These are phyloP conservation scores for Notholithocarpus densiflorus DNA, from an alignment of 306 rosid genomes.

Conservation along the genomic window DNA sequence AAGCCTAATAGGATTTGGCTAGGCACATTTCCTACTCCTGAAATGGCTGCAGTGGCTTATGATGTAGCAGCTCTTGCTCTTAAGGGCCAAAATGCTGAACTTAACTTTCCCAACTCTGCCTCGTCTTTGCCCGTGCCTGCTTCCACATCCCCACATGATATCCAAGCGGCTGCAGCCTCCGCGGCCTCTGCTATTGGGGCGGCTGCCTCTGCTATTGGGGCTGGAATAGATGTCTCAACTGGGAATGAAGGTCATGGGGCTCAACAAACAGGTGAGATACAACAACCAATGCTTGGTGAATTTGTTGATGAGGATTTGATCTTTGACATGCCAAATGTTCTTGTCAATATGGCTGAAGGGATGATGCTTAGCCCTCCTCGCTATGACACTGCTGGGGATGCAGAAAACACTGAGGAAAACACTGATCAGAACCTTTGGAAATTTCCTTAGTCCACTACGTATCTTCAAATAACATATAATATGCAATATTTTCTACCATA, in stretches of 20 bases:
- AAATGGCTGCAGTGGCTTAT: conserved; percentile 93
- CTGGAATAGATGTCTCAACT: conserved; percentile 27
- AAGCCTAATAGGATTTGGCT: conserved; percentile 69
- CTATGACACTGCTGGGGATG: conserved; percentile 32
- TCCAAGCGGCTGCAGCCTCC: conserved; percentile 69
- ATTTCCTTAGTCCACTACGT: conserved; percentile 21
- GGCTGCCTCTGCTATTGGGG: conserved; percentile 45
- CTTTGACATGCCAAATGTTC: conserved; percentile 84
- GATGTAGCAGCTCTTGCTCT: conserved; percentile 93
- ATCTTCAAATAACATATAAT: conserved; percentile 1
- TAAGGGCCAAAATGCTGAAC: conserved; percentile 65
- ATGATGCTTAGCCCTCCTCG: conserved; percentile 96
- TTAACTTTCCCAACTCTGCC: conserved; percentile 83
- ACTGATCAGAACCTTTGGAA: conserved; percentile 41
- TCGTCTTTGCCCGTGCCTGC: conserved; percentile 78
- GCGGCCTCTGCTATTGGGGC: conserved; percentile 81
- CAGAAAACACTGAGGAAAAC: conserved; percentile 17
- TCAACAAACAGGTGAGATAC: conserved; percentile 2
- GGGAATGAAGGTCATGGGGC: neutral
- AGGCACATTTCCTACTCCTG: conserved; percentile 82
- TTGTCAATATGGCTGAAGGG: conserved; percentile 83
- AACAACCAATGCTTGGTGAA: conserved; percentile 3
- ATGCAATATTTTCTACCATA: neutral
- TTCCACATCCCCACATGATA: conserved; percentile 67
- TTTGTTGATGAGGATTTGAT: conserved; percentile 85